Conservation (phyloP, 177 flowering plant species). For the Vitis hybrid region DNA sequence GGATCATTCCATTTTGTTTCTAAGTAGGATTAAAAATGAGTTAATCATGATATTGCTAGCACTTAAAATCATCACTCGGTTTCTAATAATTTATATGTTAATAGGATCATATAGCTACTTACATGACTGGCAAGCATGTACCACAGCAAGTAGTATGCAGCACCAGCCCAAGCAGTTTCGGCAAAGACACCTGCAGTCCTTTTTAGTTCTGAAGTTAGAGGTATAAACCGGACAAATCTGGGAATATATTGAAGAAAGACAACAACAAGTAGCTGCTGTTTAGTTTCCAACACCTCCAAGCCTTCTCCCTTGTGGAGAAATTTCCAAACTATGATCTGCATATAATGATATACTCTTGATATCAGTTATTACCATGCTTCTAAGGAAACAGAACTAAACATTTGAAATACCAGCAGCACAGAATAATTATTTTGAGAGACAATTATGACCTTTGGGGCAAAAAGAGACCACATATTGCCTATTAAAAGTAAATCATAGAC, state of each 20-base stretch:
- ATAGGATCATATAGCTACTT: conserved; percentile 15
- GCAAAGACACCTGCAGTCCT: conserved; percentile 69
- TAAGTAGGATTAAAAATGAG: no score
- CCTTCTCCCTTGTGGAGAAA: conserved; percentile 28
- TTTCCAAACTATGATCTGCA: conserved; percentile 54
- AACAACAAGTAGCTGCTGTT: conserved; percentile 35
- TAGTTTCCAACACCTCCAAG: conserved; percentile 53
- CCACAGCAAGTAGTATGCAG: conserved; percentile 69
- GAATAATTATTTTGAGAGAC: no score
- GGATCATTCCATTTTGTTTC: no score
- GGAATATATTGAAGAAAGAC: conserved; percentile 57
- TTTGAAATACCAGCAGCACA: no score
- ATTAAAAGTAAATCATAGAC: no score
- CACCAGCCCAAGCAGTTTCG: conserved; percentile 71
- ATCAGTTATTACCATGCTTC: no score
- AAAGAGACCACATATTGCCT: no score
- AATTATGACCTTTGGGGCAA: no score
- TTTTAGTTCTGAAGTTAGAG: conserved; percentile 60
- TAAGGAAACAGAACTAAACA: no score
- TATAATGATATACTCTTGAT: background rate
- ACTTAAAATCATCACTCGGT: no score
- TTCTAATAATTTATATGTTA: background rate
- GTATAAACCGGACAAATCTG: conserved; percentile 54
- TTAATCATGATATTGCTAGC: no score
- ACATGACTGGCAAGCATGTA: conserved; percentile 71